These are phyloP conservation scores for Nothopassalora personata DNA, from an alignment of 2,329 filamentous ascomycete genomes.

Conservation along the genomic window DNA sequence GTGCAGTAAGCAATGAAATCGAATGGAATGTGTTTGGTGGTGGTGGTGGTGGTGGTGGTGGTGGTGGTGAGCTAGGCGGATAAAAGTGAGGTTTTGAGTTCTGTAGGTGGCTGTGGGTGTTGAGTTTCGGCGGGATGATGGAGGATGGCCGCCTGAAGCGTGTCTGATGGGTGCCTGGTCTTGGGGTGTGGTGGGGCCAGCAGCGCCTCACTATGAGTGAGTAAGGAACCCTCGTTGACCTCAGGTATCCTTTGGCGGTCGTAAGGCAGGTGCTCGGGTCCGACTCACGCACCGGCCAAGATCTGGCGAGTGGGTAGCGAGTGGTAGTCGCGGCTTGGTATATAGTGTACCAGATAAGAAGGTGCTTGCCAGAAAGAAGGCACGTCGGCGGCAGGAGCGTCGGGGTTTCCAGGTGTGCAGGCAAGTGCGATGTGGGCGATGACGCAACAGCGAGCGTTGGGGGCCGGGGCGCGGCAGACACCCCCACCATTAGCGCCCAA, in stretches of 20 bases:
- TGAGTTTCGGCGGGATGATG: background rate
- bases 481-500: background rate
- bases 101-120: slow-evolving; percentile 4
- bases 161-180: no score
- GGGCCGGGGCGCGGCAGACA: background rate
- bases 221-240: background rate
- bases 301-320: background rate
- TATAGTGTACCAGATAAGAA: background rate
- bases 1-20: slow-evolving; percentile 2
- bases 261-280: background rate
- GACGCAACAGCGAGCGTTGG: background rate
- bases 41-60: slow-evolving; percentile 2
- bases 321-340: background rate
- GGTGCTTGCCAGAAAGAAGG: background rate
- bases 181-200: background rate
- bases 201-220: background rate
- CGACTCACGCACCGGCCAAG: background rate
- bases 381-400: background rate
- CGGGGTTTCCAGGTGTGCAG: slow-evolving; percentile 3
- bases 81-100: slow-evolving; percentile 1
- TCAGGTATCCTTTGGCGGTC: background rate
- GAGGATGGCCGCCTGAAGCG: background rate
- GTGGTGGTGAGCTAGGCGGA: slow-evolving; percentile 1
- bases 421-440: background rate
- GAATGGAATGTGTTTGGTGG: slow-evolving; percentile 2